These are phyloP conservation scores for Malus hybrid DNA, from an alignment of 331 rosid species.

Conservation along the genomic window DNA sequence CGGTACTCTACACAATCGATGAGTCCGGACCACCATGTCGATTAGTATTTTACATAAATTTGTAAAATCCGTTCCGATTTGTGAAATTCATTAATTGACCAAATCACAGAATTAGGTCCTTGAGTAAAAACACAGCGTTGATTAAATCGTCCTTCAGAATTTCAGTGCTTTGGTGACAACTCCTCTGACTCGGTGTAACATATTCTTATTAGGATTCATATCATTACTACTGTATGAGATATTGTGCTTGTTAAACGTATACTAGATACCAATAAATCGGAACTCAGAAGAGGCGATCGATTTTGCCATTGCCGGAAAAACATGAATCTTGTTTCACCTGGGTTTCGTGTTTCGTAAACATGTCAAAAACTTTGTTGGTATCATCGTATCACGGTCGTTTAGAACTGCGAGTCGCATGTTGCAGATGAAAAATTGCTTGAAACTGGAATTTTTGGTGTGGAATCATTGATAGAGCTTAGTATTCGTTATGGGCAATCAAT, in stretches of 20 bases:
- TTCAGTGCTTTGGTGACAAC: neutral
- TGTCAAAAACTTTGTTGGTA: neutral
- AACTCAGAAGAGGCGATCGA: neutral
- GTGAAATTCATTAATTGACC: constrained; percentile 15
- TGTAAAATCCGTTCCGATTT: constrained; percentile 5
- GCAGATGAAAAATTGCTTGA: neutral
- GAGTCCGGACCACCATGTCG: constrained; percentile 4
- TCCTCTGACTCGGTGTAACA: constrained; percentile 11
- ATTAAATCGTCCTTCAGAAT: constrained; percentile 12
- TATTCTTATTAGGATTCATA: neutral
- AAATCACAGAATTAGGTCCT: constrained; percentile 11
- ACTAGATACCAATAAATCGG: neutral
- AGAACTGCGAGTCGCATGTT: neutral
- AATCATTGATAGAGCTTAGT: neutral
- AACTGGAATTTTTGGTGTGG: neutral
- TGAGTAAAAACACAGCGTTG: constrained; percentile 3
- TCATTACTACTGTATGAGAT: neutral
- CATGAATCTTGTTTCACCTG: neutral
- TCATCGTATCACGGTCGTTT: neutral
- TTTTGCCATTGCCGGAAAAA: neutral
- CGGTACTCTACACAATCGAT: constrained; percentile 22
- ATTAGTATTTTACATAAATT: constrained; percentile 15
- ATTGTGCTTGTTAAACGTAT: neutral
- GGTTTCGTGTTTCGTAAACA: too few relatives aligned
- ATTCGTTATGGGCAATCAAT: too few relatives aligned